Percentiles rank a stretch among this genome's conserved stretches.
These are phyloP conservation scores for Chytriomyces sp. DNA, from an alignment of 192 early-diverging fungal species.

Conservation along the genomic window DNA sequence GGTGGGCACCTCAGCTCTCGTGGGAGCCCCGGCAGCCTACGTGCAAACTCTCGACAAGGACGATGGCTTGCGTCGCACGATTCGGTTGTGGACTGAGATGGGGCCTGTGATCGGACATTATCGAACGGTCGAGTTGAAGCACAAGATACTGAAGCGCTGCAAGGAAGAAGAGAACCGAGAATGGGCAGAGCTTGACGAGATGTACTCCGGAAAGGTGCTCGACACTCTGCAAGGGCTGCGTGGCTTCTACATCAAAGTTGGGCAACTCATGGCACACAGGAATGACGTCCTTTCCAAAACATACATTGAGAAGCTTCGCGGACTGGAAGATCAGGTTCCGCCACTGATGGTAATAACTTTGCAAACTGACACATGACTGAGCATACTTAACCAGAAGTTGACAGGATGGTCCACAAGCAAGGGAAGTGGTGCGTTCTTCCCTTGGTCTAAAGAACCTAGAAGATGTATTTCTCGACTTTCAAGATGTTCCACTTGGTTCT, in stretches of 20 bases:
- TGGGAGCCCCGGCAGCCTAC: background rate
- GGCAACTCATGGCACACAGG: slow-evolving; percentile 27
- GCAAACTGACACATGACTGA: background rate
- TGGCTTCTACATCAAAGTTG: slow-evolving; percentile 43
- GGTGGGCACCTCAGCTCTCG: background rate
- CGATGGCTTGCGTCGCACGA: background rate
- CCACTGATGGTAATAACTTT: background rate
- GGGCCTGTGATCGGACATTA: slow-evolving; percentile 19
- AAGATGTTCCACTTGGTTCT: slow-evolving; percentile 30
- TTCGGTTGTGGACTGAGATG: slow-evolving; percentile 6
- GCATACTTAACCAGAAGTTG: too few species aligned
- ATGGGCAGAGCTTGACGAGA: slow-evolving; percentile 20
- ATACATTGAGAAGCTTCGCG: slow-evolving; percentile 32
- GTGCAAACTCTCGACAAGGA: background rate
- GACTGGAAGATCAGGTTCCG: slow-evolving; percentile 23
- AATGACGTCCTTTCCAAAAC: slow-evolving; percentile 20
- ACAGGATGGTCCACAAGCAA: slow-evolving; percentile 4
- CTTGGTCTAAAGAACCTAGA: slow-evolving; percentile 20
- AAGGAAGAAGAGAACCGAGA: slow-evolving; percentile 24
- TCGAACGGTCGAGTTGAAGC: slow-evolving; percentile 12
- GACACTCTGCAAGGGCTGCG: slow-evolving; percentile 22
- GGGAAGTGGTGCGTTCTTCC: background rate
- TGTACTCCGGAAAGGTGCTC: slow-evolving; percentile 23
- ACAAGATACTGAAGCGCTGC: background rate
- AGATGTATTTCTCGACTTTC: slow-evolving; percentile 26